Evolutionary conservation across 1,284 basidiomycete species (phyloP).

Genomic region (Papiliotrema laurentii): DNA sequence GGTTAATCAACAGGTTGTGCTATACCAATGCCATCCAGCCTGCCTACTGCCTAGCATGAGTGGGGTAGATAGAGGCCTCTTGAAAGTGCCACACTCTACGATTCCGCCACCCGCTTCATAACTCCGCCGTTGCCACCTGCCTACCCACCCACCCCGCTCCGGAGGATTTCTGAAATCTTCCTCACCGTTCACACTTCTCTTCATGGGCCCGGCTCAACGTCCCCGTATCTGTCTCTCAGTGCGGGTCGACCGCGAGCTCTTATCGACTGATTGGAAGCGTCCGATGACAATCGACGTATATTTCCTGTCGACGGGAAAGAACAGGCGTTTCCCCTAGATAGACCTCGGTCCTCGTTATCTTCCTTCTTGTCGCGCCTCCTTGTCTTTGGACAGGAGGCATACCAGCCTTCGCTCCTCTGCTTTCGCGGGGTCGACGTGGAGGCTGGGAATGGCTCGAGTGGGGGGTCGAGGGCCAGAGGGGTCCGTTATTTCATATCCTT

Average conservation of each 20-base stretch:
- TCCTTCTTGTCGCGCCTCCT: neutral
- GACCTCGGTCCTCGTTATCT: slow-evolving; percentile 9
- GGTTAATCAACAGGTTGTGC: too few species aligned
- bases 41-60: too few species aligned
- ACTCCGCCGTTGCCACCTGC: neutral
- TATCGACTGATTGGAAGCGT: slow-evolving; percentile 43
- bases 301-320: slow-evolving; percentile 40
- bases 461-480: slow-evolving; percentile 4
- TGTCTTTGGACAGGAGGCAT: too few species aligned
- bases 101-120: neutral
- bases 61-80: too few species aligned
- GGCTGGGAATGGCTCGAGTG: slow-evolving; percentile 10
- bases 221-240: neutral
- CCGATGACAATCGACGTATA: slow-evolving; percentile 31
- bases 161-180: slow-evolving; percentile 7
- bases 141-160: too few species aligned
- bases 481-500: slow-evolving; percentile 46
- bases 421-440: slow-evolving; percentile 17
- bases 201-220: slow-evolving; percentile 29
- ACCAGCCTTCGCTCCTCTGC: slow-evolving; percentile 7
- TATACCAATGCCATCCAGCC: too few species aligned
- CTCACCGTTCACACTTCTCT: slow-evolving; percentile 13
- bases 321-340: slow-evolving; percentile 30
- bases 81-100: too few species aligned
- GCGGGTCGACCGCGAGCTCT: slow-evolving; percentile 7